These are phyloP conservation scores for Straminergon stramineum DNA, from an alignment of 225 moss, liverwort and hornwort species.

Conservation along the genomic window DNA sequence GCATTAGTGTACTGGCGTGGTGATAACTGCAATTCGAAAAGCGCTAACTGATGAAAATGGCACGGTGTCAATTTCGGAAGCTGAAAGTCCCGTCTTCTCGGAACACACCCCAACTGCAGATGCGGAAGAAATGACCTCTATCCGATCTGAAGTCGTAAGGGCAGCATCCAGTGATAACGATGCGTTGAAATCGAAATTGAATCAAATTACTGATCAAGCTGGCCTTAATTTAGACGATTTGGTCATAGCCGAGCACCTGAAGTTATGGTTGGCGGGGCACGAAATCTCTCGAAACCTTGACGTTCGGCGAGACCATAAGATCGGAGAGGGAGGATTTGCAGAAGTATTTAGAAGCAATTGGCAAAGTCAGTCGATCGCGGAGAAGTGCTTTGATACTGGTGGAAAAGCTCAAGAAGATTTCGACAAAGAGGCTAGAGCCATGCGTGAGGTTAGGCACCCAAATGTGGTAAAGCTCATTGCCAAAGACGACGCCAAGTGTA, in stretches of 20 bases:
- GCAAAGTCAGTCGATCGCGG: background rate
- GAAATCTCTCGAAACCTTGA: background rate
- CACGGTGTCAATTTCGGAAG: background rate
- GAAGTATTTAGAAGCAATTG: background rate
- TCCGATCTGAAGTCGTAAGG: background rate
- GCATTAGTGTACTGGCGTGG: background rate
- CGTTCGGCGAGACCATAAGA: background rate
- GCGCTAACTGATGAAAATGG: background rate
- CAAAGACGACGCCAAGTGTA: background rate
- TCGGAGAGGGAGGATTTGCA: background rate
- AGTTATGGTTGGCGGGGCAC: background rate
- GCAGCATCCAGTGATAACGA: background rate
- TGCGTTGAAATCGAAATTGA: background rate
- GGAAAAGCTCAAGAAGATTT: background rate
- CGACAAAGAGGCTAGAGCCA: background rate
- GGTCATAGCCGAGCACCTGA: background rate
- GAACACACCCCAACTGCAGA: background rate
- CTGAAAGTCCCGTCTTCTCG: background rate
- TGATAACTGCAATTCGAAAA: background rate
- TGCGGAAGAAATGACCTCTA: background rate
- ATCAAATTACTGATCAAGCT: background rate
- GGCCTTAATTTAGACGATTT: background rate
- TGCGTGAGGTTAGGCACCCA: background rate
- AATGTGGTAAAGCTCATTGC: background rate
- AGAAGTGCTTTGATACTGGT: background rate